Base-by-base conservation (phyloP, 352 stramenopile species). In the Pythium phragmiticola region DNA sequence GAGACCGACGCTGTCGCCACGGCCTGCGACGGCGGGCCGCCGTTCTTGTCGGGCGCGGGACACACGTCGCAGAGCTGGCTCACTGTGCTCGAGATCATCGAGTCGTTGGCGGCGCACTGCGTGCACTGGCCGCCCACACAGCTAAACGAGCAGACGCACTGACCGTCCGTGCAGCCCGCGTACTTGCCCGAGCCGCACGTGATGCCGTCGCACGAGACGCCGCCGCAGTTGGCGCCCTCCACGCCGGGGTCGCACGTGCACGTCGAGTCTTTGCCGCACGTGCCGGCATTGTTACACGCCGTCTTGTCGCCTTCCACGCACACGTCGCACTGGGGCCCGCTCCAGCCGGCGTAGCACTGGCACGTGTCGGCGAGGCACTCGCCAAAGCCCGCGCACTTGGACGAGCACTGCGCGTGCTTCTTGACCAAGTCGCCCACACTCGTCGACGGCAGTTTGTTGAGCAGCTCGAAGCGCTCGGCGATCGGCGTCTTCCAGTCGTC, bases 401-500 rank as follows among this genome's bases (percentile, higher is more conserved):
- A 50, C 0, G 52, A 75, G 54, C 81, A 90, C 30, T 71, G 55
- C 1, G 71, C 68, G 39, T 76, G 79, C 37, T 75, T 75, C 0
- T 70, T 74, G 36, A 90, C 56, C 12, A 82, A 63, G 3, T 71
- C 65, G 26, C 68, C 58, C 3, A 90, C 59, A 28, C 56, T 80
- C 4, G 75, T 78, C 6, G 72, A 66, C 8, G 77, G 79, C 21
- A 90, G 52, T 17, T 49, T 42, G 16, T 70, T 55, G 17, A 90
- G 55, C 23, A 90, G 48, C 2, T 80, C 71, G 33, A 88, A 73
- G 39, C 82, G 82, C 57, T 87, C 76, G 6, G 76, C 69, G 54
- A 89, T 78, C 13, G 83, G 67, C 14, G 83, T 87, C 45, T 65
- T 67, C 83, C 81, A 92, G 73, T 92, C 83, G n/a, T 87, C 74